A percentile compares a stretch with the other conserved stretches of the same genome.
These are phyloP conservation scores for Sungouiozyma intestinalis DNA, from an alignment of 805 yeast genomes.

Conservation along the genomic window DNA sequence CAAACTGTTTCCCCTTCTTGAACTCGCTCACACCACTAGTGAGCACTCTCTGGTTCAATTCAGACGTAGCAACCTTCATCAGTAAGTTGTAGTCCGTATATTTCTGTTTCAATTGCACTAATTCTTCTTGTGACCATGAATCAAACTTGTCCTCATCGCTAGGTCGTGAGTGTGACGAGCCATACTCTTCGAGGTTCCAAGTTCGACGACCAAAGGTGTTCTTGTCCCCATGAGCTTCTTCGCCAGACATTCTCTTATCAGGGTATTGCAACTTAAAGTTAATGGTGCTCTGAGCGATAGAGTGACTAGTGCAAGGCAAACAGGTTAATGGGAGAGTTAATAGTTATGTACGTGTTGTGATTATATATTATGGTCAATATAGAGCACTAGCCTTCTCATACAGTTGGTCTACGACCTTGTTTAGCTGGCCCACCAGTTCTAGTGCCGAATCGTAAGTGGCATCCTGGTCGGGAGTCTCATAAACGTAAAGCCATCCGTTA, in stretches of 20 bases:
- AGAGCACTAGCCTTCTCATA: constrained; percentile 88
- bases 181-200: constrained; percentile 65
- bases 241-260: too few relatives aligned
- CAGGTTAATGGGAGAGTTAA: too few relatives aligned
- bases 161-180: constrained; percentile 19
- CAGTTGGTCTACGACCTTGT: constrained; percentile 77
- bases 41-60: constrained; percentile 28
- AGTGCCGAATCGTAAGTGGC: constrained; percentile 81
- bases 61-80: constrained; percentile 18
- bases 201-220: constrained; percentile 48
- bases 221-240: constrained; percentile 1
- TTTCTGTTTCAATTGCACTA: constrained; percentile 9
- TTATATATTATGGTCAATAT: constrained; percentile 33
- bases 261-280: too few relatives aligned
- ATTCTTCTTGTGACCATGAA: constrained; percentile 12
- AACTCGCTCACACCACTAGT: constrained; percentile 22
- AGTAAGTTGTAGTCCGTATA: constrained; percentile 18
- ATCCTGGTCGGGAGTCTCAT: constrained; percentile 81
- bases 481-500: constrained; percentile 91
- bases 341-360: too few relatives aligned
- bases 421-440: constrained; percentile 78
- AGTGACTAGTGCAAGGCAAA: too few relatives aligned
- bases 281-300: too few relatives aligned
- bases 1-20: constrained; percentile 52
- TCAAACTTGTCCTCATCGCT: constrained; percentile 28